These are phyloP conservation scores for Diplogelasinospora grovesii DNA, from an alignment of 495 filamentous ascomycete genomes.

Conservation along the genomic window DNA sequence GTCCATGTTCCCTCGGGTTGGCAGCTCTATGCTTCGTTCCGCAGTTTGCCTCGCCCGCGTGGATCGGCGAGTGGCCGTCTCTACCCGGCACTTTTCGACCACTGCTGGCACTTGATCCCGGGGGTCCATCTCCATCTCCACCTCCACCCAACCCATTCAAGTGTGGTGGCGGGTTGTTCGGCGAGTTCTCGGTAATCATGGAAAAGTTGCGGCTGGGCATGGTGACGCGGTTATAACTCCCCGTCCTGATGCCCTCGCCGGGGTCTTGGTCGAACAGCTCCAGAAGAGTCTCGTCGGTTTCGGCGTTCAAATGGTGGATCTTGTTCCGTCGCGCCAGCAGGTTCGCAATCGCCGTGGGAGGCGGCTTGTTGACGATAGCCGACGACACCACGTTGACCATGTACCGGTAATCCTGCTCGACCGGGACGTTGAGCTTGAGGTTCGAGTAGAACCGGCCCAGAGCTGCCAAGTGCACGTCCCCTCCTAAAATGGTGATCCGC, in stretches of 20 bases:
- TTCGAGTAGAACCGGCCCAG: slow-evolving; percentile 94
- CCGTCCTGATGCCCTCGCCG: slow-evolving; percentile 59
- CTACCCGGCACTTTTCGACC: slow-evolving; percentile 33
- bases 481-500: slow-evolving; percentile 79
- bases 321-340: slow-evolving; percentile 81
- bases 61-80: slow-evolving; percentile 58
- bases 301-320: slow-evolving; percentile 78
- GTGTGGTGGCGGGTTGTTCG: slow-evolving; percentile 24
- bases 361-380: slow-evolving; percentile 90
- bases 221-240: slow-evolving; percentile 66
- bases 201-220: slow-evolving; percentile 91
- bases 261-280: slow-evolving; percentile 80
- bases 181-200: slow-evolving; percentile 64
- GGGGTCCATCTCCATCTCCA: no score
- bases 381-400: slow-evolving; percentile 88
- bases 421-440: slow-evolving; percentile 65
- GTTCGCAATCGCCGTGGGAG: slow-evolving; percentile 80
- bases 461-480: slow-evolving; percentile 90
- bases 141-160: no score
- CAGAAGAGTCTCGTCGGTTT: slow-evolving; percentile 86
- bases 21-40: slow-evolving; percentile 62
- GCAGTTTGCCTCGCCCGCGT: slow-evolving; percentile 55
- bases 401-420: slow-evolving; percentile 86
- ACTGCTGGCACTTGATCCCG: no score
- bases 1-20: slow-evolving; percentile 42